Evolutionary conservation across 2,329 filamentous ascomycete genomes (phyloP).

Genomic region (Mycosphaerelloides madeirae): DNA sequence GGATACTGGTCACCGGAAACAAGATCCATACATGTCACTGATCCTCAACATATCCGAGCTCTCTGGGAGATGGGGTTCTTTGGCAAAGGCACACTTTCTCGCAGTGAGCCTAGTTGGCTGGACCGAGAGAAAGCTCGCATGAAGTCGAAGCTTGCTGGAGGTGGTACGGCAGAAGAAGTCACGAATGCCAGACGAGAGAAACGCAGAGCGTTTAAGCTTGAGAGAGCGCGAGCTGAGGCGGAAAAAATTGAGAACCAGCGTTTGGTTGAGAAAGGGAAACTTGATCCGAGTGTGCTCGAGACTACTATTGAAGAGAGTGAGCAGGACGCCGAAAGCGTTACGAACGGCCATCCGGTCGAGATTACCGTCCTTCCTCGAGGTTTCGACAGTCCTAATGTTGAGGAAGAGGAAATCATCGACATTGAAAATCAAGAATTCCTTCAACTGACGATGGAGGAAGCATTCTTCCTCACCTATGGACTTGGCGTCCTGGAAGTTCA

Average conservation of each 20-base stretch:
- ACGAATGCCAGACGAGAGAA: slow-evolving; percentile 75
- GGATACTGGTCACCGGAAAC: slow-evolving; percentile 79
- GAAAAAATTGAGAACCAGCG: slow-evolving; percentile 71
- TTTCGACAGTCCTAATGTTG: slow-evolving; percentile 2
- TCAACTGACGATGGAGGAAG: slow-evolving; percentile 85
- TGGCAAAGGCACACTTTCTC: slow-evolving; percentile 86
- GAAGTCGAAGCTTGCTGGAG: slow-evolving; percentile 33
- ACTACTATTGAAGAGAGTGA: slow-evolving; percentile 2
- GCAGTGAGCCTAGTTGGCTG: slow-evolving; percentile 92
- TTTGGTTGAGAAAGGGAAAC: slow-evolving; percentile 49
- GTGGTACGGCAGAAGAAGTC: slow-evolving; percentile 69
- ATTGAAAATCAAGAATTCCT: slow-evolving; percentile 69
- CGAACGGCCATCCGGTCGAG: neutral
- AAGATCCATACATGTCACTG: slow-evolving; percentile 76
- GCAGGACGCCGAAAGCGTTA: neutral
- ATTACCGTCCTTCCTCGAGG: neutral
- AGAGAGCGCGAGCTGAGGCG: slow-evolving; percentile 81
- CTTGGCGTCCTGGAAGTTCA: slow-evolving; percentile 67
- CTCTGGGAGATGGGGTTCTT: slow-evolving; percentile 98
- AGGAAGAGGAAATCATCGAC: slow-evolving; percentile 13
- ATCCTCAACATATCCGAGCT: slow-evolving; percentile 68
- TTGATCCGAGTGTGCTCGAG: slow-evolving; percentile 16
- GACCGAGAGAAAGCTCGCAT: slow-evolving; percentile 71
- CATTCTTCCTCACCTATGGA: slow-evolving; percentile 81
- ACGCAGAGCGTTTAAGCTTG: slow-evolving; percentile 79